These are phyloP conservation scores for Tilletia caries DNA, from an alignment of 1,284 basidiomycete genomes.

Conservation along the genomic window DNA sequence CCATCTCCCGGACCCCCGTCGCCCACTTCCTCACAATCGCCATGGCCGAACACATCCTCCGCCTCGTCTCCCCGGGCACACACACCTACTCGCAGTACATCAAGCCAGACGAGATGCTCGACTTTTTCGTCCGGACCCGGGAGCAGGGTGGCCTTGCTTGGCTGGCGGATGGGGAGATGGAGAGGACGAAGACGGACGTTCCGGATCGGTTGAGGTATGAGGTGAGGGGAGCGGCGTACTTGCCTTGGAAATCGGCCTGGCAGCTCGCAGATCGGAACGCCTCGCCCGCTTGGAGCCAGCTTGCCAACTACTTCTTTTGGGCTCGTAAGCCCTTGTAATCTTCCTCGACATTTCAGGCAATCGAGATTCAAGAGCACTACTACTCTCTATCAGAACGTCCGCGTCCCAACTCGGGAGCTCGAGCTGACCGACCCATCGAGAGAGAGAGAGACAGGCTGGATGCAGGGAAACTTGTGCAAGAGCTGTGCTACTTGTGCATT, in stretches of 20 bases:
- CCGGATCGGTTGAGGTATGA: conserved; percentile 44
- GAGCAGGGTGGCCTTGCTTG: conserved; percentile 12
- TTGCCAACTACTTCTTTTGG: conserved; percentile 53
- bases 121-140: conserved; percentile 69
- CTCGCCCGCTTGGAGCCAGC: conserved; percentile 21
- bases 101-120: conserved; percentile 79
- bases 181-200: neutral
- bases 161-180: neutral
- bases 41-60: conserved; percentile 74
- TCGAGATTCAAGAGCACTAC: no score
- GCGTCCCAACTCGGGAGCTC: no score
- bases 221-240: conserved; percentile 41
- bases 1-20: conserved; percentile 89
- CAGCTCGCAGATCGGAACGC: conserved; percentile 24
- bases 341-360: no score
- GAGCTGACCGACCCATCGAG: no score
- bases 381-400: no score
- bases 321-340: conserved; percentile 37
- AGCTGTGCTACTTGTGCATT: no score
- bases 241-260: conserved; percentile 43
- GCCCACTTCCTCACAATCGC: conserved; percentile 86
- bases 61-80: conserved; percentile 81
- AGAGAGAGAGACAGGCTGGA: no score
- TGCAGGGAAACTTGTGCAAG: no score
- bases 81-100: conserved; percentile 90